phyloP scores from a whole-genome alignment of 1,284 basidiomycete species.

The Ganoderma resinaceum region DNA sequence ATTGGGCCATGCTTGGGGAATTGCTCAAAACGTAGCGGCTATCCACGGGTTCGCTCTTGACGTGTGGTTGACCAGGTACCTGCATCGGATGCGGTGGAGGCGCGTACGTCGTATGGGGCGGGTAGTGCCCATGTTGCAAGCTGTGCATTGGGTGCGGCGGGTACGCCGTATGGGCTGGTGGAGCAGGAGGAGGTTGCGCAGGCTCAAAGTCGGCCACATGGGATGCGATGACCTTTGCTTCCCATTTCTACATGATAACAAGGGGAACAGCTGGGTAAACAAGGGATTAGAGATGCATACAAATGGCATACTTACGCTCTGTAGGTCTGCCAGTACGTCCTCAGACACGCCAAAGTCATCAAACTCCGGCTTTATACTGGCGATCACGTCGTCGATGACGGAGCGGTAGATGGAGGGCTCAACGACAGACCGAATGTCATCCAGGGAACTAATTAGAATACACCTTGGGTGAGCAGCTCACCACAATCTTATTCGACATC shows the following conservation, averaged over 20 bases:
- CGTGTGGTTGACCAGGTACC: constrained; percentile 46
- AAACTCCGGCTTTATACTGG: constrained; percentile 90
- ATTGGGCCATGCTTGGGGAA: constrained; percentile 49
- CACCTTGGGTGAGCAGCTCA: constrained; percentile 76
- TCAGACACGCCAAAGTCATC: constrained; percentile 97
- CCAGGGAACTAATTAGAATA: constrained; percentile 59
- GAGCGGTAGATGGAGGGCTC: constrained; percentile 92
- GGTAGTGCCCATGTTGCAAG: constrained; percentile 40
- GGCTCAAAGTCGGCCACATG: constrained; percentile 93
- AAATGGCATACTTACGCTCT: constrained; percentile 71
- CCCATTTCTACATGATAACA: constrained; percentile 80
- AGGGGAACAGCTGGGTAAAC: constrained; percentile 20
- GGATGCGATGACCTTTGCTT: constrained; percentile 89
- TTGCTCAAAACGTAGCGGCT: constrained; percentile 63
- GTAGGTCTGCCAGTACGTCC: constrained; percentile 88
- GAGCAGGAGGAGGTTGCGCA: constrained; percentile 45
- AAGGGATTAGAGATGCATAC: constrained; percentile 17
- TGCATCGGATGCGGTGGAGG: constrained; percentile 49
- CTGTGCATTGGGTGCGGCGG: constrained; percentile 37
- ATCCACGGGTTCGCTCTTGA: constrained; percentile 76
- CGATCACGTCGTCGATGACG: constrained; percentile 97
- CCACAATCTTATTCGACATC: constrained; percentile 93
- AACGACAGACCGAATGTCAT: constrained; percentile 62
- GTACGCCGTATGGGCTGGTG: constrained; percentile 45
- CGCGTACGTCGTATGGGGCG: constrained; percentile 43